Evolutionary conservation across 805 yeast species (phyloP), one percentile per base, ranked within the genome.

Genomic region (Yarrowia hollandica): DNA sequence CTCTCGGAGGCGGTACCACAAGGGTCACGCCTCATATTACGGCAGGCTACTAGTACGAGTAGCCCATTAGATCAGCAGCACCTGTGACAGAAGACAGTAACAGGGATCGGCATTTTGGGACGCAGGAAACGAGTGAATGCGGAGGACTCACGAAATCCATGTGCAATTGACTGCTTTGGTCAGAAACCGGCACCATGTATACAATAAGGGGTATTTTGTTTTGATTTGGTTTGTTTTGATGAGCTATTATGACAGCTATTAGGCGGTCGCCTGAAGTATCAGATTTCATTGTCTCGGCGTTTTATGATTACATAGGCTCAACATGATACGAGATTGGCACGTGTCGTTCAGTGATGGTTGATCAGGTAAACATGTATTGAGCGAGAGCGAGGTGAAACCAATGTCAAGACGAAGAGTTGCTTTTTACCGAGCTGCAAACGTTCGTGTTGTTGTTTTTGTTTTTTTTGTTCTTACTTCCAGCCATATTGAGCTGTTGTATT

Each of bases 51-150:
- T n/a, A n/a, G n/a, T n/a, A n/a, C n/a, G n/a, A n/a, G n/a, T 39
- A 25, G 46, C 46, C 46, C 30, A 16, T 39, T n/a, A 15, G 46
- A 39, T 39, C 46, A 39, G 21, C 46, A 25, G 23, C 46, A 38
- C 15, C 46, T 23, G 25, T 39, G 7, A 23, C n/a, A 16, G 30
- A 7, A 14, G 22, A 23, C 31, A 39, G 18, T 16, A 41, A 25
- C 48, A 41, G 16, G 11, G 48, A 41, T 41, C 48, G 48, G 4
- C 48, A 26, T 23, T 7, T 33, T 39, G 28, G 44, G 46, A 39
- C 22, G 46, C 46, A 16, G n/a, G 30, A 23, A 15, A 39, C 46
- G 28, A 39, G 28, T 26, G 30, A 10, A 26, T 12, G 30, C 30
- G 30, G 30, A 26, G 30, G 30, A 4, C 7, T 6, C 30, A 10